Evolutionary conservation across 176 grass and related monocot genomes (phyloP), one percentile per base, ranked within the genome.

Genomic region (Juncus inflexus): DNA sequence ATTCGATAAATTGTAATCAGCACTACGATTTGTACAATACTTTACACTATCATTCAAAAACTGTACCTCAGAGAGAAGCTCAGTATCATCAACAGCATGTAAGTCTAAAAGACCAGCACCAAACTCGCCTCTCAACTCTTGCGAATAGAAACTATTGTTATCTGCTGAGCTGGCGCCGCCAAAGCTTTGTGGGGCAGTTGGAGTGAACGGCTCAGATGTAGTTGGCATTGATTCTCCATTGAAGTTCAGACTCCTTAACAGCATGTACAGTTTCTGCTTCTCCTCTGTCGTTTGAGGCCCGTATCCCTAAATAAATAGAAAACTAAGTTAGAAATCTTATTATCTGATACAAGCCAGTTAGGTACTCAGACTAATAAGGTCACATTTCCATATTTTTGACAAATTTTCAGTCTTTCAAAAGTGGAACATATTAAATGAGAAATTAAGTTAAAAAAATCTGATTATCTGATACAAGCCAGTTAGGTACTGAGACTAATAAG

Each of bases 61-160:
- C 12, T 61, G 66, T 86, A 99, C 95, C 81, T 94, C 95, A 16
- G 95, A 94, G 12, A 99, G 78, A 47, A 99, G 89, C 40, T 91
- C 89, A 10, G 89, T 99, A 37, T 99, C 89, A 82, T 99, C 95
- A 61, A 94, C 89, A 72, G 95, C 85, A 78, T 94, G 95, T 38
- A 99, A 85, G 73, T 99, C 95, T 64, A 99, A 67, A 71, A 99
- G 89, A 15, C 89, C 95, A 84, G 95, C 89, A 61, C 89, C 95
- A 84, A 99, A 90, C 55, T 99, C 95, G 74, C 95, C 83, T 87
- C 88, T 86, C 37, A 99, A 76, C 55, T 99, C 95, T 13, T 88
- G 76, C 61, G 89, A 99, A 90, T 99, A 99, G 75, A 99, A 84
- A 11, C 83, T 84, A 58, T 90, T 71, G 16, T 71, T 71, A 71